These are phyloP conservation scores for Limnanthes douglasii DNA, from an alignment of 345 rosid genomes.

Conservation along the genomic window DNA sequence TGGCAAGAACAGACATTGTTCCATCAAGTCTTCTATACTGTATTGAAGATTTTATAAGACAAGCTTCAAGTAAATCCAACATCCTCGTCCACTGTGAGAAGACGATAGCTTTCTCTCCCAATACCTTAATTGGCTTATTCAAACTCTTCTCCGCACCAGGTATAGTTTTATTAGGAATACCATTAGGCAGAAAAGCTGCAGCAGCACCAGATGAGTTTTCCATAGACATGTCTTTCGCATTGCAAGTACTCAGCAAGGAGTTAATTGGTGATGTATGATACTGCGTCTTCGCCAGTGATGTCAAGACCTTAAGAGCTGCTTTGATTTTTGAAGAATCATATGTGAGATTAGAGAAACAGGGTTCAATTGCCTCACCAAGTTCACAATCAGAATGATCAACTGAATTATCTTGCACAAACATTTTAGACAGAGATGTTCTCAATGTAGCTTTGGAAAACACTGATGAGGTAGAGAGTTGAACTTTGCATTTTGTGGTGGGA, in stretches of 20 bases:
- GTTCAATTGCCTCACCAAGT: constrained; percentile 12
- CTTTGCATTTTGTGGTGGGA: constrained; percentile 49
- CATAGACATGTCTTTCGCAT: constrained; percentile 9
- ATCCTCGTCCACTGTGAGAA: constrained; percentile 97
- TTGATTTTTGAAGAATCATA: constrained; percentile 75
- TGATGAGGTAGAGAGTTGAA: constrained; percentile 28
- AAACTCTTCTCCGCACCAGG: constrained; percentile 7
- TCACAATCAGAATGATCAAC: constrained; percentile 22
- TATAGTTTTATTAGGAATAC: constrained; percentile 12
- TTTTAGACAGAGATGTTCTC: constrained; percentile 20
- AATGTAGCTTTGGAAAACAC: constrained; percentile 40
- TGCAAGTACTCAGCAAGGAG: constrained; percentile 6
- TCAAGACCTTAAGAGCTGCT: constrained; percentile 75
- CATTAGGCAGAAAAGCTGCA: constrained; percentile 4
- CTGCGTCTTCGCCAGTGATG: constrained; percentile 33
- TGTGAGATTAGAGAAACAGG: constrained; percentile 14
- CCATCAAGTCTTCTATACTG: constrained; percentile 96
- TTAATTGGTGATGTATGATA: constrained; percentile 10
- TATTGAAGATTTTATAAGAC: constrained; percentile 51
- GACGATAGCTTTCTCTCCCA: constrained; percentile 77
- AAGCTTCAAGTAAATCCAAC: constrained; percentile 81
- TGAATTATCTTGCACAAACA: constrained; percentile 15
- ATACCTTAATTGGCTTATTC: constrained; percentile 18
- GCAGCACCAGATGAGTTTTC: constrained; percentile 13
- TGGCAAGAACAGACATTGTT: constrained; percentile 84